Evolutionary conservation across 768 basidiomycete species (phyloP), one percentile per base, ranked within the genome.

Genomic region (Phaeotremella fagi): DNA sequence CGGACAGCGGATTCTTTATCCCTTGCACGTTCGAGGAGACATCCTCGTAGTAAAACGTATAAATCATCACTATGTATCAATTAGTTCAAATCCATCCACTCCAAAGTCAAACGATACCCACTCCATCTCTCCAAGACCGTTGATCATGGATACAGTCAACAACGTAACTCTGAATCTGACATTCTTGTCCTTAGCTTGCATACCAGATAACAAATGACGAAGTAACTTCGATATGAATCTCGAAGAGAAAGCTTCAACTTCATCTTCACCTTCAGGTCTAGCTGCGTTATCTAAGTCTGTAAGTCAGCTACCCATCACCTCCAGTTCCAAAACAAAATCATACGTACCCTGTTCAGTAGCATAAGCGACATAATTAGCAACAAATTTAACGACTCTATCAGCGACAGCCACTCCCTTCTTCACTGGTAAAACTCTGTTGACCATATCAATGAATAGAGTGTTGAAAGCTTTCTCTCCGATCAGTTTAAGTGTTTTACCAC

Each of bases 81-180:
- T 16, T 37, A 25, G 22, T 29, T 0, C 6, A 18, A n/a, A 6
- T 11, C 9, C 25, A 22, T 3, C 18, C 20, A 29, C 14, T 33
- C 24, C 6, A 33, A 15, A 37, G 31, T n/a, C n/a, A n/a, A n/a
- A 24, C 15, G 33, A 33, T 1, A 79, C 85, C 49, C 67, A 95
- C 91, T 92, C 89, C 52, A 97, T 80, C 75, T 85, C 86, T 5
- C 88, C 88, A 0, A 95, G 77, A 51, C 84, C 81, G 0, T 82
- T 80, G 12, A 94, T 82, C 80, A 90, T 85, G 62, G 87, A 84
- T 0, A 86, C 82, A 14, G 88, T 80, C n/a, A 83, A 75, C 48
- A 87, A 85, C 1, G 88, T 78, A 27, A 83, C 84, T 18, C 92
- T 83, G 68, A 84, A 94, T 4, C 92, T 82, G 33, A 88, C 84